Evolutionary conservation across 192 early-diverging fungal species (phyloP).

Genomic region (Backusella parvicylindrica): DNA sequence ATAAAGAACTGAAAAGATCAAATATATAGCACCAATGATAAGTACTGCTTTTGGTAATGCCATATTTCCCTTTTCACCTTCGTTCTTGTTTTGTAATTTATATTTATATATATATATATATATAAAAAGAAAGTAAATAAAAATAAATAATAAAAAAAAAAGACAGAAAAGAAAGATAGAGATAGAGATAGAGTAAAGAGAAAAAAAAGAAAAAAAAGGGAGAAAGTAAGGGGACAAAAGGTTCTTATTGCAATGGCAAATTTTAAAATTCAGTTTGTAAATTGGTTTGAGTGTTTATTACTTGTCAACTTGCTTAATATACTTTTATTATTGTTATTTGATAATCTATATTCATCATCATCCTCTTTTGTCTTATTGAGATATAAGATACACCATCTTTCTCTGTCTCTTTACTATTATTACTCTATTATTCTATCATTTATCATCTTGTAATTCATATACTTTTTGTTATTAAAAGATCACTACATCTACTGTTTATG

Average conservation of each 20-base stretch:
- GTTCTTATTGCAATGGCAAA: background rate
- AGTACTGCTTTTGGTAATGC: constrained; percentile 11
- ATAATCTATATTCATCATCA: too few species aligned
- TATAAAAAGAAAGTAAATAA: background rate
- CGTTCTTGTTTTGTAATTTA: background rate
- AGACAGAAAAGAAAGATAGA: background rate
- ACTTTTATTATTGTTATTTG: too few species aligned
- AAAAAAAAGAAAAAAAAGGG: background rate
- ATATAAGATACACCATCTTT: too few species aligned
- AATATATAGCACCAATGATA: constrained; percentile 26
- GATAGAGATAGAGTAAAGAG: too few species aligned
- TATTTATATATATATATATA: background rate
- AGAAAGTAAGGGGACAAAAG: constrained; percentile 5
- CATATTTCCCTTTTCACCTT: background rate
- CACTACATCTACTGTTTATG: background rate
- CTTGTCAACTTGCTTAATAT: too few species aligned
- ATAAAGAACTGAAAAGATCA: constrained; percentile 24
- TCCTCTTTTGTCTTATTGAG: too few species aligned
- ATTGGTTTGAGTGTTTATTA: background rate
- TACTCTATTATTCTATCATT: too few species aligned
- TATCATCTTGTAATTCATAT: too few species aligned
- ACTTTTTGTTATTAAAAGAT: background rate
- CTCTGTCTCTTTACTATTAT: too few species aligned
- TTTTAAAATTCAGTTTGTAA: background rate
- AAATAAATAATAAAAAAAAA: background rate